Conservation (phyloP, 805 yeast genomes). For the Cyberlindnera amylophila region DNA sequence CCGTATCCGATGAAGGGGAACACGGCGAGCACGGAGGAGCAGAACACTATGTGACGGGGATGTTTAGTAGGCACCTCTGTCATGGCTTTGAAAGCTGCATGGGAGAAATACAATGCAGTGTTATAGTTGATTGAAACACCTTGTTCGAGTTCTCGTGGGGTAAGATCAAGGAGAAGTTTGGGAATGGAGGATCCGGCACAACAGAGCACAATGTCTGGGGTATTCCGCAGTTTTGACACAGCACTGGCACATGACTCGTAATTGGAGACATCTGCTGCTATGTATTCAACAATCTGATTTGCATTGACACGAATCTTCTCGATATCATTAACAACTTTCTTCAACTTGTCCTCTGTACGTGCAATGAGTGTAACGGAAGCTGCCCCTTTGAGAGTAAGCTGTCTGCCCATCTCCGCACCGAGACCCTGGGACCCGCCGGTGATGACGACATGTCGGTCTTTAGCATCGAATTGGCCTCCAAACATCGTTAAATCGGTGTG, state of each 20-base stretch:
- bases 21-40: conserved; percentile 76
- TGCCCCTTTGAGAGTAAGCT: conserved; percentile 51
- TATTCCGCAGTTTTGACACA: conserved; percentile 34
- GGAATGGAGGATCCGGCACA: conserved; percentile 90
- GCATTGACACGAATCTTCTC: conserved; percentile 28
- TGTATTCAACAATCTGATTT: conserved; percentile 29
- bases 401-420: conserved; percentile 73
- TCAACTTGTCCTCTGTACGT: conserved; percentile 61
- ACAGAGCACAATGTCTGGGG: conserved; percentile 73
- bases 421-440: conserved; percentile 95
- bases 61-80: conserved; percentile 9
- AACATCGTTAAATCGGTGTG: conserved; percentile 7
- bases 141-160: conserved; percentile 49
- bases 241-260: conserved; percentile 47
- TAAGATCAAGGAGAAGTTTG: conserved; percentile 67
- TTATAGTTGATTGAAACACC: conserved; percentile 71
- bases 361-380: conserved; percentile 73
- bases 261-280: conserved; percentile 62
- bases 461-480: conserved; percentile 21
- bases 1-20: conserved; percentile 90
- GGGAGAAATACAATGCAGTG: conserved; percentile 69
- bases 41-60: conserved; percentile 52
- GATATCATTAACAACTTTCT: conserved; percentile 45
- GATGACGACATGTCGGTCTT: conserved; percentile 55
- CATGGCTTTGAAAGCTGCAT: conserved; percentile 50